Conservation (phyloP, 306 rosid genomes). For the Cyclanthera cordifolia region DNA sequence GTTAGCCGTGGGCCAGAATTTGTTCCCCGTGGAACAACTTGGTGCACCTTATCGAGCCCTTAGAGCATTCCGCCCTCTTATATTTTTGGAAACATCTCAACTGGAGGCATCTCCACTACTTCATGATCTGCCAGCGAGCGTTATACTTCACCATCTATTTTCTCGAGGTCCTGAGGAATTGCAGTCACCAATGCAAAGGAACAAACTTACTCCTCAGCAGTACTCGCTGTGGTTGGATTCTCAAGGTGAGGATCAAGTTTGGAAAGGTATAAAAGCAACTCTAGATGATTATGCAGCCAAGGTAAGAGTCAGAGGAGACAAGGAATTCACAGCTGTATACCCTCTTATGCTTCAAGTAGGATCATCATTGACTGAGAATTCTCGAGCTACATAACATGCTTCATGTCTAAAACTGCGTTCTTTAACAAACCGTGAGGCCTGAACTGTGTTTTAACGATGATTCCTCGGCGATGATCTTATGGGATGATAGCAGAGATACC, state of each 20-base stretch:
- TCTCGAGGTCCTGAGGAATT: conserved; percentile 78
- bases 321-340: conserved; percentile 85
- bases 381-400: conserved; percentile 28
- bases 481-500: not conserved
- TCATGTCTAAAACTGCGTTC: conserved; percentile 18
- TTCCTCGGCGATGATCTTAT: not conserved
- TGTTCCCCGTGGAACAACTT: conserved; percentile 92
- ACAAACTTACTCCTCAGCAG: conserved; percentile 68
- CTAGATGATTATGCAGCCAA: conserved; percentile 78
- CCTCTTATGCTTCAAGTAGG: conserved; percentile 92
- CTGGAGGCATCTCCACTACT: conserved; percentile 78
- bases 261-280: conserved; percentile 91
- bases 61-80: conserved; percentile 88
- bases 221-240: conserved; percentile 96
- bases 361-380: conserved; percentile 49
- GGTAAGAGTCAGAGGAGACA: conserved; percentile 83
- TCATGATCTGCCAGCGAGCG: conserved; percentile 84
- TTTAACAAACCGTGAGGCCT: not conserved
- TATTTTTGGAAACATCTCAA: conserved; percentile 93
- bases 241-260: conserved; percentile 92
- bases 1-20: conserved; percentile 84
- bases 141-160: conserved; percentile 85
- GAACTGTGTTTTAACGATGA: not conserved
- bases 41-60: conserved; percentile 95
- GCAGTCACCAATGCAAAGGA: conserved; percentile 90